Base-by-base conservation (phyloP, 208 protist species). In the Wallacemonas sp. region DNA sequence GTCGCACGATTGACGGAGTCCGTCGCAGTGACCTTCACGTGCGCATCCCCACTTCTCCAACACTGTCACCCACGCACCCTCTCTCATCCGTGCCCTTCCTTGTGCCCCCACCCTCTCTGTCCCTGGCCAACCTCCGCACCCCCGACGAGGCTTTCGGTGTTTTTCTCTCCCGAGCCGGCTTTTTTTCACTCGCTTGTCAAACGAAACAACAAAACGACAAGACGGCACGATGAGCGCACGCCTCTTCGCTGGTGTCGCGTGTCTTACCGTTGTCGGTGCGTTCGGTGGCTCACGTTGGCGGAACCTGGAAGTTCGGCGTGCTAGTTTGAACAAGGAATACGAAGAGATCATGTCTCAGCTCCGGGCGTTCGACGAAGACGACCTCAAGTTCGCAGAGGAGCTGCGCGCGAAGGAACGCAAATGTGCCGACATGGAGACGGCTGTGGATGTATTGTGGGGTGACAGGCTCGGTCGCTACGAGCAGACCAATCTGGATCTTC, bases 391-490 rank as follows among this genome's bases (percentile, higher is more conserved):
- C 19, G 54, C 66, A 19, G 61, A 81, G 19, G 67, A 73, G 27
- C 68, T 95, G 15, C 30, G 41, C 9, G 61, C 52, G 4, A 88
- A 85, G 71, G 68, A 79, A 42, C 9, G 58, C 29, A 76, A 84
- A 38, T 62, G 45, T 10, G 42, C 38, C 12, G 39, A 48, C 6
- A 42, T 85, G 45, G 68, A 80, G 12, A 73, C 89, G 65, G 89
- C 89, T 8, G 69, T 95, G 6, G 73, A 92, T 54, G 79, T 73
- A 34, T 32, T 95, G 19, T 95, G 89, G 86, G 12, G 2, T 27
- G 89, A 95, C 52, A 83, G 89, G 1, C 73, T 92, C 37, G 68
- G 67, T 48, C 83, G 89, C 9, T 95, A 92, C 55, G 46, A 19
- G 24, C 71, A 89, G 68, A 79, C 77, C 1, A 87, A 81, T 54